A percentile compares a stretch with the other conserved stretches of the same genome.
Evolutionary conservation across 2,329 filamentous ascomycete species (phyloP).

Genomic region (Lecanicillium sp.): DNA sequence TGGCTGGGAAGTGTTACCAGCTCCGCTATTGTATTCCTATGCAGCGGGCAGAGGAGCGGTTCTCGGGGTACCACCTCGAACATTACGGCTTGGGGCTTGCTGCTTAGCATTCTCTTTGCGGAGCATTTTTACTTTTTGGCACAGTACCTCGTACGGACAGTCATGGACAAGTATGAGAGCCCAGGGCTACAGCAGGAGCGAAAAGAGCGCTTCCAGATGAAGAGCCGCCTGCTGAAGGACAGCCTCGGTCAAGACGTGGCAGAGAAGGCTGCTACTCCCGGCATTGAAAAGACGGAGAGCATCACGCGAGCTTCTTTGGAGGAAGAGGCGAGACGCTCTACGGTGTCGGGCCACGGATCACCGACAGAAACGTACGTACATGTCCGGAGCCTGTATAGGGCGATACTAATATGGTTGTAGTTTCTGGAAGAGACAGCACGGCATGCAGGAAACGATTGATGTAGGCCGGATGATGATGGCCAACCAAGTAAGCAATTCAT

Average conservation of each 20-base stretch:
- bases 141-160: slow-evolving; percentile 62
- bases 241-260: slow-evolving; percentile 53
- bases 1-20: slow-evolving; percentile 90
- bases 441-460: slow-evolving; percentile 49
- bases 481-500: slow-evolving; percentile 25
- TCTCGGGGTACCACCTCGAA: slow-evolving; percentile 44
- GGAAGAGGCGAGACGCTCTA: slow-evolving; percentile 49
- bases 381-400: neutral
- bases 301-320: slow-evolving; percentile 60
- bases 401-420: slow-evolving; percentile 24
- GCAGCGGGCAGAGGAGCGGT: slow-evolving; percentile 61
- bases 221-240: slow-evolving; percentile 72
- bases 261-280: slow-evolving; percentile 38
- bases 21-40: slow-evolving; percentile 83
- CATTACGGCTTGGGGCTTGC: slow-evolving; percentile 71
- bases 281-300: slow-evolving; percentile 46
- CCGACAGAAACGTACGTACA: slow-evolving; percentile 45
- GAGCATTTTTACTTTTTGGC: slow-evolving; percentile 86
- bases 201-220: slow-evolving; percentile 69
- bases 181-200: slow-evolving; percentile 81
- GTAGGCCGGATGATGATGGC: slow-evolving; percentile 48
- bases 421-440: slow-evolving; percentile 56
- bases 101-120: slow-evolving; percentile 74
- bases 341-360: slow-evolving; percentile 38
- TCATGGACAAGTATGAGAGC: slow-evolving; percentile 74